These are phyloP conservation scores for Eremothecium coryli DNA, from an alignment of 1,139 yeast genomes.

Conservation along the genomic window DNA sequence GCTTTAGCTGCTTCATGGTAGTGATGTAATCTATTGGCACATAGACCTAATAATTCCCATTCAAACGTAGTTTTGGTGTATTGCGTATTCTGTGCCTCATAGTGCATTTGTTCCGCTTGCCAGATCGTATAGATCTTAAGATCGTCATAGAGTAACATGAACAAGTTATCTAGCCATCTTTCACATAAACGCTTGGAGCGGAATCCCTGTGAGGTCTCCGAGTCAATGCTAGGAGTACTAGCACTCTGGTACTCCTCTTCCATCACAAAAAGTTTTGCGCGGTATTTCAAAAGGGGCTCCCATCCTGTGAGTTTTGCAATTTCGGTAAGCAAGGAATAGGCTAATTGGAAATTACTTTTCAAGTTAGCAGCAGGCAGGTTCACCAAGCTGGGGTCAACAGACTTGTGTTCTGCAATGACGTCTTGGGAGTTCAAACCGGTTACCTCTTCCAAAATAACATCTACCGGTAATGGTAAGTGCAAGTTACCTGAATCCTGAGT, in stretches of 20 bases:
- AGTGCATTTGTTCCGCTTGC: constrained; percentile 86
- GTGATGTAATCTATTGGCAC: constrained; percentile 78
- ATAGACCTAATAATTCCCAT: constrained; percentile 87
- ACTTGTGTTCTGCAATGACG: constrained; percentile 45
- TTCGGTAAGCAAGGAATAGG: constrained; percentile 72
- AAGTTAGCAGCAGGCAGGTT: constrained; percentile 78
- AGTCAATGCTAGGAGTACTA: constrained; percentile 22
- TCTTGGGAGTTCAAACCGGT: constrained; percentile 45
- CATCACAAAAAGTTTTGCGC: constrained; percentile 93
- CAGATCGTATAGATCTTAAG: constrained; percentile 84
- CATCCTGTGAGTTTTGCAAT: constrained; percentile 80
- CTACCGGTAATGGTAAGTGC: constrained; percentile 80
- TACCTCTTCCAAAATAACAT: constrained; percentile 55
- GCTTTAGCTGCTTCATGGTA: constrained; percentile 80
- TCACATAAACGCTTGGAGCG: constrained; percentile 75
- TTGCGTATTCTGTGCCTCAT: constrained; percentile 70
- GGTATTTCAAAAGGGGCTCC: constrained; percentile 71
- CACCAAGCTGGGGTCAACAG: constrained; percentile 62
- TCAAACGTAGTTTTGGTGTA: constrained; percentile 77
- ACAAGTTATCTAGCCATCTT: constrained; percentile 90
- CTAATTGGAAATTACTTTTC: constrained; percentile 75
- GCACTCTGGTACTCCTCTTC: constrained; percentile 65
- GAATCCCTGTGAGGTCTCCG: constrained; percentile 36
- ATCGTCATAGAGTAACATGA: constrained; percentile 87
- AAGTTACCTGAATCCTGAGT: constrained; percentile 34